Evolutionary conservation across 2,329 filamentous ascomycete genomes (phyloP).

Genomic region (Colletotrichum cuscutae): DNA sequence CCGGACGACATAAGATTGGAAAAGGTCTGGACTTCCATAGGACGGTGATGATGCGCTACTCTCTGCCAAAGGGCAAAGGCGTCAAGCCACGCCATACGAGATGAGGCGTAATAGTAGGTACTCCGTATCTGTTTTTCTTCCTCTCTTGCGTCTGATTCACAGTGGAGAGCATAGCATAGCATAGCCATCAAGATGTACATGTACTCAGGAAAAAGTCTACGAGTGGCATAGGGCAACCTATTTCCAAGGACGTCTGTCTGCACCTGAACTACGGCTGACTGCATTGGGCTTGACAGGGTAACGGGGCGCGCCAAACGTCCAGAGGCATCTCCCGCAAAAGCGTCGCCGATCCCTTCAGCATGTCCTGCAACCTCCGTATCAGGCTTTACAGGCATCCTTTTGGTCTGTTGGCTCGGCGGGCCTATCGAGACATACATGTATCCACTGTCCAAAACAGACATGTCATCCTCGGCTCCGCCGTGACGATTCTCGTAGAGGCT

Average conservation of each 20-base stretch:
- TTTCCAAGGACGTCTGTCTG: too few species aligned
- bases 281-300: background rate
- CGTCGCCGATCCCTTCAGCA: background rate
- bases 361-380: background rate
- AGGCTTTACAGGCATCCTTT: background rate
- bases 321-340: background rate
- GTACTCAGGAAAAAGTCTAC: too few species aligned
- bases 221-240: too few species aligned
- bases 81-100: constrained; percentile 26
- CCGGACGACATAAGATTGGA: background rate
- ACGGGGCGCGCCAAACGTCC: background rate
- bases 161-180: too few species aligned
- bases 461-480: background rate
- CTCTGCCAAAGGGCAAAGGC: background rate
- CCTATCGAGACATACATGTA: background rate
- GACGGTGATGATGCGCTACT: background rate
- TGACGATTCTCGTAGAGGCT: background rate
- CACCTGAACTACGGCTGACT: background rate
- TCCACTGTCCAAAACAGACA: background rate
- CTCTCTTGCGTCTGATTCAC: background rate
- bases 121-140: background rate
- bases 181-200: too few species aligned
- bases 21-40: constrained; percentile 2
- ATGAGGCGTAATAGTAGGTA: background rate
- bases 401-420: background rate